phyloP scores from a whole-genome alignment of 1,284 basidiomycete species.

The Cystobasidium slooffiae region DNA sequence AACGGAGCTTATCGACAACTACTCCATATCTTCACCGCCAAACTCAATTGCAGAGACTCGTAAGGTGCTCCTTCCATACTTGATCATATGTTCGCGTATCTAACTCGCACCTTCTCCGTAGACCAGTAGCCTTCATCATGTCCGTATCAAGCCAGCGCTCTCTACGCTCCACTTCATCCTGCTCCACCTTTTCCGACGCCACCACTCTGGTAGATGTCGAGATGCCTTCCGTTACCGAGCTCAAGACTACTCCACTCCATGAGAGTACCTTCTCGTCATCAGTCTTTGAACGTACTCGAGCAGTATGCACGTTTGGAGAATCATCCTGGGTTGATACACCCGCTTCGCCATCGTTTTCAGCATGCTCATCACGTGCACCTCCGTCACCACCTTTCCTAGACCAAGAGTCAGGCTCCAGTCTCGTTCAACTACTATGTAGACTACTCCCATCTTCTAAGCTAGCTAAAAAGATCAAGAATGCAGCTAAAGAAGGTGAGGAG shows the following conservation, averaged over 20 bases:
- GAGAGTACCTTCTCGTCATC: too few species aligned
- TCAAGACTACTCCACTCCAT: too few species aligned
- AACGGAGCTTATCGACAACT: too few species aligned
- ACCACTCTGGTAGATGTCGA: slow-evolving; percentile 6
- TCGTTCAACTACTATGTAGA: slow-evolving; percentile 15
- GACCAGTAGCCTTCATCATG: too few species aligned
- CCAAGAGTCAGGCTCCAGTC: not conserved
- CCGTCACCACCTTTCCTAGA: not conserved
- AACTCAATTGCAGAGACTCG: too few species aligned
- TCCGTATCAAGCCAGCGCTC: not conserved
- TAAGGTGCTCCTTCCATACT: too few species aligned
- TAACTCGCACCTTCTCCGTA: too few species aligned
- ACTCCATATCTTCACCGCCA: too few species aligned
- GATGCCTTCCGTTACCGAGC: too few species aligned
- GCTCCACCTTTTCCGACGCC: slow-evolving; percentile 13
- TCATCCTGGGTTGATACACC: not conserved
- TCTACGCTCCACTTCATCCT: slow-evolving; percentile 6
- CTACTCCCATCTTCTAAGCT: slow-evolving; percentile 9
- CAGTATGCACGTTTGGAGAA: not conserved
- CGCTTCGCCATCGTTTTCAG: not conserved
- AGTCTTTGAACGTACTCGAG: too few species aligned
- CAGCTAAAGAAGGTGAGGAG: not conserved
- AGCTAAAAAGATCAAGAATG: slow-evolving; percentile 13
- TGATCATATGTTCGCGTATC: too few species aligned
- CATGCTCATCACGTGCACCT: not conserved